Evolutionary conservation across 2,329 filamentous ascomycete genomes (phyloP), one percentile per base, ranked within the genome.

Genomic region (Ceratocystis albifundus): DNA sequence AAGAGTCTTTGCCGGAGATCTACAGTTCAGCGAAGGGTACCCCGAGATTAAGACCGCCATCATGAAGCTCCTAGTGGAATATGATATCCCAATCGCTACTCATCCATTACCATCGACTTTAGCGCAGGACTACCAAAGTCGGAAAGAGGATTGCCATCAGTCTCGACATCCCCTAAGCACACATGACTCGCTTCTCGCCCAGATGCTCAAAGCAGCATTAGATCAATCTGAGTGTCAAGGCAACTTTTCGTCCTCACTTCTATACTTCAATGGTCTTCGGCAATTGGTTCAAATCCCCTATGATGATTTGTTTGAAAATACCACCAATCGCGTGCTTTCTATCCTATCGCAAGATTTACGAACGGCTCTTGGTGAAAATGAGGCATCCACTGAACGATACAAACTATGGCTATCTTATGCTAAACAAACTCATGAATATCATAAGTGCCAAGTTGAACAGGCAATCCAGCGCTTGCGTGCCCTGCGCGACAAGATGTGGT

Each of bases 401-500:
- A 88, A 90, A 70, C 87, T 87, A 2, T 90, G 88, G 88, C 83
- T 93, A 41, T 84, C 92, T 12, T 91, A 88, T 84, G 80, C 95
- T 22, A 90, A 90, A 72, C 88, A 90, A 70, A 90, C 87, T 28
- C 86, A 93, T 71, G 88, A 90, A 71, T 84, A 88, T 2, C 86
- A 91, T 61, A 89, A 93, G 71, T 82, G 81, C 2, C 82, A 85
- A 12, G 86, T 92, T 45, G 87, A 90, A 50, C 80, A 84, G 4
- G 89, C 90, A 83, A 88, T 90, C 80, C 80, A 81, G 67, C 84
- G 84, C 4, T 80, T 94, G 46, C 84, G 86, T 67, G 86, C 88
- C 25, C 80, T 96, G 48, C 85, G 94, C 53, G 89, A 96, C 74
- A 97, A 97, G 79, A 96, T 97, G 89, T 99, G 94, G 94, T 99